Evolutionary conservation across 495 filamentous ascomycete genomes (phyloP).

Genomic region (Letharia lupina): DNA sequence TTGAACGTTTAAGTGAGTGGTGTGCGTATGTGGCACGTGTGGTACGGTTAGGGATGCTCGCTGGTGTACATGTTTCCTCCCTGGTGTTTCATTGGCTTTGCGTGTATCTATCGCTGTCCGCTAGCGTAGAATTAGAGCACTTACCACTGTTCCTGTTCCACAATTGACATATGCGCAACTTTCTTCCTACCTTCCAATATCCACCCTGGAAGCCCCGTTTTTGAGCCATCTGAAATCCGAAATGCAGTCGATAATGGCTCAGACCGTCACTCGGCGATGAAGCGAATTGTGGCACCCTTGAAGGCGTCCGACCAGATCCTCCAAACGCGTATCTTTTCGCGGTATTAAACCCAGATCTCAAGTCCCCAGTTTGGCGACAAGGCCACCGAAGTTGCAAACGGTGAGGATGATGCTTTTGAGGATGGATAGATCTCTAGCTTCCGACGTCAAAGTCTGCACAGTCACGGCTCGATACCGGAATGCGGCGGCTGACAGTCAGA

Average conservation of each 20-base stretch:
- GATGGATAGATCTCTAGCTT: neutral
- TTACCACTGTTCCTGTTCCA: neutral
- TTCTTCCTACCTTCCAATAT: neutral
- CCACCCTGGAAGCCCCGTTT: neutral
- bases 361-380: neutral
- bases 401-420: neutral
- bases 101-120: neutral
- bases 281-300: no score
- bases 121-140: neutral
- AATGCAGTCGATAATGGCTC: neutral
- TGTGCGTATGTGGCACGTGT: neutral
- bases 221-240: neutral
- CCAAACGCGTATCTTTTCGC: no score
- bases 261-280: neutral
- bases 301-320: no score
- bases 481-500: neutral
- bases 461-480: neutral
- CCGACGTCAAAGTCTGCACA: neutral
- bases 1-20: constrained; percentile 10
- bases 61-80: neutral
- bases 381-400: no score
- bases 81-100: neutral
- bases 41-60: neutral
- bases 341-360: neutral
- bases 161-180: neutral